Conservation (phyloP, 2,329 filamentous ascomycete species). For the Colletotrichum lentis region DNA sequence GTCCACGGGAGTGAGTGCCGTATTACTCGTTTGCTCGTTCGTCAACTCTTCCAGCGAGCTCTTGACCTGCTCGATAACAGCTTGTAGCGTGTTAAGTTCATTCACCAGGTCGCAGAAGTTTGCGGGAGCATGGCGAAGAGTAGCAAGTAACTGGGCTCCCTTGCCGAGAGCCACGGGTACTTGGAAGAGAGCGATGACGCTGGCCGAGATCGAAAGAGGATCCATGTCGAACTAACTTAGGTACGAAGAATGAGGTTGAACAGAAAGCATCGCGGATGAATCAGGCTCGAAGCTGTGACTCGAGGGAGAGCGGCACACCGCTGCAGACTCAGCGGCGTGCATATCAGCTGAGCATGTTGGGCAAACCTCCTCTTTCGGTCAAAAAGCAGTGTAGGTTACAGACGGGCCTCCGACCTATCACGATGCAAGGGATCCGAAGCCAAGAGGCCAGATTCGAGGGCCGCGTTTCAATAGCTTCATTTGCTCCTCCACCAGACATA, state of each 20-base stretch:
- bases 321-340: not conserved
- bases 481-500: too few relatives aligned
- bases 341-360: conserved; percentile 12
- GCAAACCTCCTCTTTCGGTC: conserved; percentile 1
- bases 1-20: not conserved
- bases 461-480: not conserved
- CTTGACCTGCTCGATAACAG: conserved; percentile 13
- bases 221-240: not conserved
- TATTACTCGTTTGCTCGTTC: not conserved
- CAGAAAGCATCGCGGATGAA: not conserved
- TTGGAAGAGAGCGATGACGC: conserved; percentile 19
- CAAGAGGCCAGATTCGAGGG: not conserved
- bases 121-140: conserved; percentile 13
- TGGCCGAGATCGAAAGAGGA: conserved; percentile 11
- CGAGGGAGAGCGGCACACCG: not conserved
- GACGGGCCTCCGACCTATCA: not conserved
- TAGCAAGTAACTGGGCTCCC: conserved; percentile 8
- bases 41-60: conserved; percentile 2
- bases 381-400: not conserved
- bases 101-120: conserved; percentile 22
- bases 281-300: not conserved
- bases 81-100: conserved; percentile 1
- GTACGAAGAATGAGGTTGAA: not conserved
- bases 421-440: not conserved
- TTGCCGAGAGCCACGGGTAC: conserved; percentile 8